Conservation (phyloP, 2,329 filamentous ascomycete species). For the Ophiostoma quercus region DNA sequence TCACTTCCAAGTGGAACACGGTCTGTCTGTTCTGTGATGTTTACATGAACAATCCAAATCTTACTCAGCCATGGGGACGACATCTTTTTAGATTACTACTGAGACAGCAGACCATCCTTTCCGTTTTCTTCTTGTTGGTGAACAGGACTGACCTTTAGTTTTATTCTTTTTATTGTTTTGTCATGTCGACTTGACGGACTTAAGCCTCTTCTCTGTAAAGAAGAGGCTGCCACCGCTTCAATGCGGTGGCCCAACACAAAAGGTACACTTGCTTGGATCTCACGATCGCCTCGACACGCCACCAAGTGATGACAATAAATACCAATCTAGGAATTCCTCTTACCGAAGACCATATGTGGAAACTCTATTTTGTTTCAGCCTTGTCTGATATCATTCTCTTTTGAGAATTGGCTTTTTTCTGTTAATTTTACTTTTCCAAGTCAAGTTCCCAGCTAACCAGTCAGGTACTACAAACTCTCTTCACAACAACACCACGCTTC, state of each 20-base stretch:
- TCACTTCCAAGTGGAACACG: constrained; percentile 33
- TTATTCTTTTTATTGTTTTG: neutral
- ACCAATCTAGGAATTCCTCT: constrained; percentile 61
- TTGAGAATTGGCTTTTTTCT: constrained; percentile 12
- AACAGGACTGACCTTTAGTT: constrained; percentile 8
- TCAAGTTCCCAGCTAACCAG: constrained; percentile 26
- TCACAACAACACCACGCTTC: constrained; percentile 29
- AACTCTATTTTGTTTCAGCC: constrained; percentile 55
- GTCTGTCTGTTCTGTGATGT: constrained; percentile 16
- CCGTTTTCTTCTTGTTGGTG: neutral
- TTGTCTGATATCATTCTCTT: constrained; percentile 51
- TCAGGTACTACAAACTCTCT: no score
- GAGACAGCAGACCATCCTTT: neutral
- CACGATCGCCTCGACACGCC: constrained; percentile 22
- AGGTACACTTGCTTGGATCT: constrained; percentile 38
- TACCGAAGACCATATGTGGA: constrained; percentile 62
- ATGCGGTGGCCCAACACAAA: constrained; percentile 33
- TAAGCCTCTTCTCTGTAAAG: no score
- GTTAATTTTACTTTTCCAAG: neutral
- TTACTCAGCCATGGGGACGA: constrained; percentile 56
- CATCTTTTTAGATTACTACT: constrained; percentile 17
- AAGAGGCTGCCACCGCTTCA: neutral
- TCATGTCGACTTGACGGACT: no score
- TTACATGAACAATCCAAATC: constrained; percentile 56
- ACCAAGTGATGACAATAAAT: constrained; percentile 56